Percentiles rank a stretch among this genome's conserved stretches.
Evolutionary conservation across 495 filamentous ascomycete species (phyloP).

Genomic region (Penicillium canariense): DNA sequence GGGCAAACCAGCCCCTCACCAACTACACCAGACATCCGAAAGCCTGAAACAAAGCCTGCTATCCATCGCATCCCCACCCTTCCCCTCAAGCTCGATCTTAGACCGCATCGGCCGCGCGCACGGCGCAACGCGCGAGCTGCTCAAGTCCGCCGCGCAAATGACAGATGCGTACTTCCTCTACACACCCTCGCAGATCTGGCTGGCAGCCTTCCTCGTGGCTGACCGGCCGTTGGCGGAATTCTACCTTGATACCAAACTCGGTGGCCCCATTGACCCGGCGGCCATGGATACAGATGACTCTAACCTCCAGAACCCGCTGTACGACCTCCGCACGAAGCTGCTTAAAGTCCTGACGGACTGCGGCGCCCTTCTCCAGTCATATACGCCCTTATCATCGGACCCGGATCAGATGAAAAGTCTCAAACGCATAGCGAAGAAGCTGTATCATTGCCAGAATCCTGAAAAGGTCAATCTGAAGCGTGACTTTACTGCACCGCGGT

Average conservation of each 20-base stretch:
- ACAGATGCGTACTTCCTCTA: slow-evolving; percentile 96
- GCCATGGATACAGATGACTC: slow-evolving; percentile 5
- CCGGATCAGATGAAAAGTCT: slow-evolving; percentile 52
- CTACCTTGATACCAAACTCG: slow-evolving; percentile 72
- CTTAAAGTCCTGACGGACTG: slow-evolving; percentile 43
- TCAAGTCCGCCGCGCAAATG: slow-evolving; percentile 76
- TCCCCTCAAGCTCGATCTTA: slow-evolving; percentile 28
- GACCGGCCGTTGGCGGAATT: slow-evolving; percentile 70
- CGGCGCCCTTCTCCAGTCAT: slow-evolving; percentile 35
- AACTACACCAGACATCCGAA: slow-evolving; percentile 33
- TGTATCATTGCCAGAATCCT: slow-evolving; percentile 76
- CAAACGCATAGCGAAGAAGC: slow-evolving; percentile 64
- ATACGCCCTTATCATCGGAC: slow-evolving; percentile 40
- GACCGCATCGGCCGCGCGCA: slow-evolving; percentile 66
- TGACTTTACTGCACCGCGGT: slow-evolving; percentile 25
- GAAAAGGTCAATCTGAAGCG: slow-evolving; percentile 52
- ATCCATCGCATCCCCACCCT: slow-evolving; percentile 25
- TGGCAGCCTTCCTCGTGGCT: slow-evolving; percentile 70
- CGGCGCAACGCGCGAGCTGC: slow-evolving; percentile 61
- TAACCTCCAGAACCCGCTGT: slow-evolving; percentile 23
- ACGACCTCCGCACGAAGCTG: slow-evolving; percentile 43
- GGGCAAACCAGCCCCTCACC: slow-evolving; percentile 38
- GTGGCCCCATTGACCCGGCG: slow-evolving; percentile 23
- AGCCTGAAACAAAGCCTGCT: slow-evolving; percentile 35
- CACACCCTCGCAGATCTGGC: slow-evolving; percentile 90